A percentile compares a stretch with the other conserved stretches of the same genome.
Evolutionary conservation across 1,139 yeast species (phyloP).

Genomic region (Lipomyces yarrowii): DNA sequence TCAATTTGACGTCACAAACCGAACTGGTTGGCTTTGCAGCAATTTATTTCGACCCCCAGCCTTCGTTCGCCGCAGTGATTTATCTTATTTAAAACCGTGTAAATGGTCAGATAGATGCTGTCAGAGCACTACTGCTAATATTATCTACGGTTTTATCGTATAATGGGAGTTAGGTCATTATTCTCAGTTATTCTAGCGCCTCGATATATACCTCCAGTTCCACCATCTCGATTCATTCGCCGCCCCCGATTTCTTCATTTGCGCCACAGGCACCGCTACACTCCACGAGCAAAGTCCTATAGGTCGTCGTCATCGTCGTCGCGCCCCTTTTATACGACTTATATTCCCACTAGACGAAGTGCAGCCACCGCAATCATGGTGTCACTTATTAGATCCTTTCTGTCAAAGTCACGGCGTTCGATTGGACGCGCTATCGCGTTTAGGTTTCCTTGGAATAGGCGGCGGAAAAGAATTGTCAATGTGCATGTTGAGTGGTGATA

Average conservation of each 20-base stretch:
- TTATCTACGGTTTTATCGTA: background rate
- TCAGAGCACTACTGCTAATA: background rate
- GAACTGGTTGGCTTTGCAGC: background rate
- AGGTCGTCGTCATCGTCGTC: background rate
- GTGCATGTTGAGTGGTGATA: slow-evolving; percentile 26
- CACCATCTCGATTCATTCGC: slow-evolving; percentile 11
- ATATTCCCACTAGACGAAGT: background rate
- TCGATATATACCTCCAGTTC: slow-evolving; percentile 17
- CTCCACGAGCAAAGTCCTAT: background rate
- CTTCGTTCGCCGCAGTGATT: background rate
- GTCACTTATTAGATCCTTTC: slow-evolving; percentile 2
- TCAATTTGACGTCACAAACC: background rate
- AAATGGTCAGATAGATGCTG: background rate
- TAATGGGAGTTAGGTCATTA: slow-evolving; percentile 9
- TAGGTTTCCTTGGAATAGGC: slow-evolving; percentile 25
- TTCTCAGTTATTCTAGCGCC: slow-evolving; percentile 13
- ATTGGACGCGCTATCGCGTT: slow-evolving; percentile 23
- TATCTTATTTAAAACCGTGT: background rate
- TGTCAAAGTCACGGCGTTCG: slow-evolving; percentile 3
- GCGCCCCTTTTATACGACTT: background rate
- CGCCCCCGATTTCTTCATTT: slow-evolving; percentile 7
- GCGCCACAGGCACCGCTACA: background rate
- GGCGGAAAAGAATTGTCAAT: slow-evolving; percentile 21
- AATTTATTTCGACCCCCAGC: background rate
- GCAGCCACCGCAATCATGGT: slow-evolving; percentile 3